Percentiles rank a stretch among this genome's conserved stretches.
Conservation (phyloP, 305 asterid species). For the Solanum hybrid region DNA sequence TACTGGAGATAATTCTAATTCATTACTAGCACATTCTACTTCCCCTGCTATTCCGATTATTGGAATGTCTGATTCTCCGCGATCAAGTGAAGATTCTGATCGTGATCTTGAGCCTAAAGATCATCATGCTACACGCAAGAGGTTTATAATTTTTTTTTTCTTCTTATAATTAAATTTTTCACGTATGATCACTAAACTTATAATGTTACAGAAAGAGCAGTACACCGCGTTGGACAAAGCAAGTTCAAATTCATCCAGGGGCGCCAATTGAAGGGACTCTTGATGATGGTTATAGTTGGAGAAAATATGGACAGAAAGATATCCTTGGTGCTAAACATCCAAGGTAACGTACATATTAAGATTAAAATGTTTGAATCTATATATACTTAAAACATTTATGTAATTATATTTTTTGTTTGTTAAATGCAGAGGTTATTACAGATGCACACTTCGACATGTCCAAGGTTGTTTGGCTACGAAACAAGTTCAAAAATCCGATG, state of each 20-base stretch:
- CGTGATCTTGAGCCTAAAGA: conserved; percentile 26
- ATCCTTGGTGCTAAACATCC: conserved; percentile 65
- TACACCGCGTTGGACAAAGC: conserved; percentile 30
- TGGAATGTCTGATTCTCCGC: conserved; percentile 31
- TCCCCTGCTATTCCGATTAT: not conserved
- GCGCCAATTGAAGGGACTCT: conserved; percentile 36
- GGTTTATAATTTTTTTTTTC: conserved; percentile 16
- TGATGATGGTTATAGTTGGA: conserved; percentile 57
- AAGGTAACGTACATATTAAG: conserved; percentile 22
- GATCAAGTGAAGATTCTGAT: conserved; percentile 46
- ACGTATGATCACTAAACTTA: conserved; percentile 9
- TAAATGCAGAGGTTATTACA: conserved; percentile 57
- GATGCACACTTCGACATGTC: conserved; percentile 46
- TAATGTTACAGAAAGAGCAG: conserved; percentile 24
- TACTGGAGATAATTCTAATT: not conserved
- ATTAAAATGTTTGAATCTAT: not conserved
- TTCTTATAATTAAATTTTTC: not conserved
- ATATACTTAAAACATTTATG: not conserved
- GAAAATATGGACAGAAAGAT: conserved; percentile 68
- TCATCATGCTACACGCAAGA: conserved; percentile 22
- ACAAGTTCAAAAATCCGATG: conserved; percentile 60
- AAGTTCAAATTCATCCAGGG: conserved; percentile 29
- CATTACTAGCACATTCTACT: not conserved
- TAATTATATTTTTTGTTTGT: not conserved
- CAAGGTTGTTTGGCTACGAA: conserved; percentile 67